Conservation (phyloP, 2,329 filamentous ascomycete genomes). For the Neofusicoccum umdonicola region DNA sequence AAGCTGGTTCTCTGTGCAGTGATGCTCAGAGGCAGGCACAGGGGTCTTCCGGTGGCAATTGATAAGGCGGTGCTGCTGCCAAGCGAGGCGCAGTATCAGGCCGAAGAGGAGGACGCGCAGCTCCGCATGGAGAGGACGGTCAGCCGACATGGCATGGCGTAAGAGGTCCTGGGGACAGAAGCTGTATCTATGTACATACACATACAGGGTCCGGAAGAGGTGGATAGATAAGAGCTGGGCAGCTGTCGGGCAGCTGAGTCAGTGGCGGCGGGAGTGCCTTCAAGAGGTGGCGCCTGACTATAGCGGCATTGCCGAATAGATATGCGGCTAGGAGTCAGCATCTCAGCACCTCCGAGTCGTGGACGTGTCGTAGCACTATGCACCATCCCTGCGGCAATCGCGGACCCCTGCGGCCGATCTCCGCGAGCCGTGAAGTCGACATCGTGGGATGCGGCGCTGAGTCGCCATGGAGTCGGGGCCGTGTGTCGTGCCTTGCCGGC, state of each 20-base stretch:
- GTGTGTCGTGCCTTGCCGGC: too few species aligned
- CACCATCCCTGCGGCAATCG: constrained; percentile 9
- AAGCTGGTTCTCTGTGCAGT: constrained; percentile 56
- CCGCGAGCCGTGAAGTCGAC: background rate
- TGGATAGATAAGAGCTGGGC: background rate
- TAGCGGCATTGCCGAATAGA: too few species aligned
- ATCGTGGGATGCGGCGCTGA: background rate
- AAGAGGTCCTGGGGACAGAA: background rate
- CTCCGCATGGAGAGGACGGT: constrained; percentile 19
- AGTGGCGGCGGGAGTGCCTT: background rate
- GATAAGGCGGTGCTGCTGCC: constrained; percentile 47
- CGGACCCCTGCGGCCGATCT: constrained; percentile 1
- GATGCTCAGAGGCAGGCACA: constrained; percentile 56
- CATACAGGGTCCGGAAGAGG: background rate
- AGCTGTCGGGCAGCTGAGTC: background rate
- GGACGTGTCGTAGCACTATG: background rate
- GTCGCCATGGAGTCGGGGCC: background rate
- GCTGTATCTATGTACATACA: background rate
- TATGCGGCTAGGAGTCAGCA: background rate
- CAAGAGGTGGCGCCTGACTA: background rate
- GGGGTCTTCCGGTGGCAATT: constrained; percentile 55
- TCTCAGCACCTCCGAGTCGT: background rate
- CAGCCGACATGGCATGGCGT: constrained; percentile 8
- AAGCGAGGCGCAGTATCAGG: constrained; percentile 26
- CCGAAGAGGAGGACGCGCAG: constrained; percentile 35